Conservation (phyloP, 2,329 filamentous ascomycete genomes). For the Pestalotiopsis sp. region DNA sequence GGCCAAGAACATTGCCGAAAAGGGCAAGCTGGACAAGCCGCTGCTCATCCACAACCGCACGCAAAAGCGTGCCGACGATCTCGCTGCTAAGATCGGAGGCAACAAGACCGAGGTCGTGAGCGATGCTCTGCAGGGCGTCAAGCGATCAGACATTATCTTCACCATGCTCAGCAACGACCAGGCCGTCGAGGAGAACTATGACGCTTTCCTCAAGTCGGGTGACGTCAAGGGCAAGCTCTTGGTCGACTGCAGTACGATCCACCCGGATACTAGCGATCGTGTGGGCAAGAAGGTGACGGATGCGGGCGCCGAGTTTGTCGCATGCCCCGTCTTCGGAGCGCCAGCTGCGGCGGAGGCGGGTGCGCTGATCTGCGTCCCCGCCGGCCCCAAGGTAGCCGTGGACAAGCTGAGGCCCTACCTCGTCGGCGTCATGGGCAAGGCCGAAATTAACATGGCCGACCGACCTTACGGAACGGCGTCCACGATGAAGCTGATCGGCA, state of each 20-base stretch:
- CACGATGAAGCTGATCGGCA: conserved; percentile 81
- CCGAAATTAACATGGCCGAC: conserved; percentile 50
- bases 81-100: conserved; percentile 61
- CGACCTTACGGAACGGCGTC: conserved; percentile 54
- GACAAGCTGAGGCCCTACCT: conserved; percentile 67
- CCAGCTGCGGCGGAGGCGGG: conserved; percentile 66
- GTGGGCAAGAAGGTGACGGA: conserved; percentile 60
- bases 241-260: conserved; percentile 85
- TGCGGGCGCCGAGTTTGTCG: conserved; percentile 74
- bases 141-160: conserved; percentile 77
- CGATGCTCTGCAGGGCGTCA: conserved; percentile 67
- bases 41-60: conserved; percentile 84
- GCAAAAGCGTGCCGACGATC: conserved; percentile 62
- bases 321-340: conserved; percentile 68
- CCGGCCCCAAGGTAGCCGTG: conserved; percentile 58
- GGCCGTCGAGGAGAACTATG: conserved; percentile 66
- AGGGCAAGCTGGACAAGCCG: conserved; percentile 71
- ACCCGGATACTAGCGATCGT: conserved; percentile 76
- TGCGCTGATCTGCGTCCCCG: conserved; percentile 67
- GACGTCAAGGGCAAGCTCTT: conserved; percentile 74
- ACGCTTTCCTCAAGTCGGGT: conserved; percentile 46
- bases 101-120: conserved; percentile 67
- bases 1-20: conserved; percentile 80
- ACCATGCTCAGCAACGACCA: conserved; percentile 79
- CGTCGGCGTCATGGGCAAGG: conserved; percentile 67